Base-by-base conservation (phyloP, 805 yeast species). In the Candida easanensis region DNA sequence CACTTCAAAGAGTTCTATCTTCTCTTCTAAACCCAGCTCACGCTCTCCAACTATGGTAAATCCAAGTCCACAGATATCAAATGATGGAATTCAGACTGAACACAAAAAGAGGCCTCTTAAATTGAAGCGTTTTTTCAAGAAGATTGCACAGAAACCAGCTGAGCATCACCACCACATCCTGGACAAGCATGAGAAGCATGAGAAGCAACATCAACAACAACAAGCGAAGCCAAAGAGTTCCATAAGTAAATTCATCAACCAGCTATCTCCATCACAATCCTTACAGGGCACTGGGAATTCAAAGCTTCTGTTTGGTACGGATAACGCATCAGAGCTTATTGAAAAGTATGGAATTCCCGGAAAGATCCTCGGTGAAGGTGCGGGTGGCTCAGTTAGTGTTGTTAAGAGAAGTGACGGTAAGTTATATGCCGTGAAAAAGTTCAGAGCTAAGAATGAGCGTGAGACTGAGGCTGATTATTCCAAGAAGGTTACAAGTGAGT, bases 331-430 rank as follows among this genome's bases (percentile, higher is more conserved):
- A 21, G 70, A 66, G 41, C 47, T 77, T 33, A 60, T 78, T 44
- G 73, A 79, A 41, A 82, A 84, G 54, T 88, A 88, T 63, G 93
- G 95, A 32, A 71, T 79, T 19, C 76, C 82, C 2, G 95, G 95
- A 11, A 75, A 76, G 49, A 69, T 83, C 18, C 69, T 88, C 38
- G 98, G 98, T 18, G 80, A 90, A 45, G 98, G 98, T 13, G 97
- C 97, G 1, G 90, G 95, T 19, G 97, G 98, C 2, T 83, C 93
- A 0, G 98, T 90, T n/a, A 76, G 84, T 33, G 73, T 88, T 41
- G 84, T 89, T 46, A 77, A 79, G 45, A 75, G 84, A 40, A 61
- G 75, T 0, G 82, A 81, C 50, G 75, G 78, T 19, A 73, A 77
- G 47, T 61, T 87, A 4, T 88, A 77, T 64, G 98, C 98, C 0